Evolutionary conservation across 1,284 basidiomycete species (phyloP).

Genomic region (Pseudozyma sp.): DNA sequence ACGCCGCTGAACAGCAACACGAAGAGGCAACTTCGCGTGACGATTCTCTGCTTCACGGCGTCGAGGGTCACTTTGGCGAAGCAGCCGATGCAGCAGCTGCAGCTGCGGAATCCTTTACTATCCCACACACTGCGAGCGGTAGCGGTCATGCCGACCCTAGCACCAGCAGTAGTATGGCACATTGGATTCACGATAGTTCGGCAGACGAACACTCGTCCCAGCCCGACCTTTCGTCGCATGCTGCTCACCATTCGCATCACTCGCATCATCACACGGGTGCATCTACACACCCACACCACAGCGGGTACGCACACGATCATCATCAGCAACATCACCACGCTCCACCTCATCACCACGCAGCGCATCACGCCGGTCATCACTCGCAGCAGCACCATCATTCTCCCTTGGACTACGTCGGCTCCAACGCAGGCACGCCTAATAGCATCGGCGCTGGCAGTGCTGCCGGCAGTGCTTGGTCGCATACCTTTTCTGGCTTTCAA

Average conservation of each 20-base stretch:
- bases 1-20: constrained; percentile 3
- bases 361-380: constrained; percentile 17
- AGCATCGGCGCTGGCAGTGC: constrained; percentile 39
- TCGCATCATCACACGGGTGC: constrained; percentile 15
- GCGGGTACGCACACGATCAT: constrained; percentile 22
- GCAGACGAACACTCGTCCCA: constrained; percentile 40
- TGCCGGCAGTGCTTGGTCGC: constrained; percentile 29
- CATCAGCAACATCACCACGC: constrained; percentile 13
- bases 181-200: constrained; percentile 41
- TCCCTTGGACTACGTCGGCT: constrained; percentile 36
- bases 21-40: constrained; percentile 5
- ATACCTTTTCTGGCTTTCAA: constrained; percentile 37
- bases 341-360: constrained; percentile 13
- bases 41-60: constrained; percentile 15
- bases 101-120: constrained; percentile 27
- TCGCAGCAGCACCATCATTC: constrained; percentile 47
- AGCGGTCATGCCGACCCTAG: constrained; percentile 12
- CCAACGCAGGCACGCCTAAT: constrained; percentile 35
- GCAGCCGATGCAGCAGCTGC: constrained; percentile 13
- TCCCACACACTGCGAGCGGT: constrained; percentile 22
- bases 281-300: constrained; percentile 14
- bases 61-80: constrained; percentile 1
- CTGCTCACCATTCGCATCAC: constrained; percentile 19
- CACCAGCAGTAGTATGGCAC: constrained; percentile 30
- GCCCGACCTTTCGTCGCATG: constrained; percentile 21